Evolutionary conservation across 78 protist genomes (phyloP), one percentile per base, ranked within the genome.

Genomic region (Emiliania huxleyi): DNA sequence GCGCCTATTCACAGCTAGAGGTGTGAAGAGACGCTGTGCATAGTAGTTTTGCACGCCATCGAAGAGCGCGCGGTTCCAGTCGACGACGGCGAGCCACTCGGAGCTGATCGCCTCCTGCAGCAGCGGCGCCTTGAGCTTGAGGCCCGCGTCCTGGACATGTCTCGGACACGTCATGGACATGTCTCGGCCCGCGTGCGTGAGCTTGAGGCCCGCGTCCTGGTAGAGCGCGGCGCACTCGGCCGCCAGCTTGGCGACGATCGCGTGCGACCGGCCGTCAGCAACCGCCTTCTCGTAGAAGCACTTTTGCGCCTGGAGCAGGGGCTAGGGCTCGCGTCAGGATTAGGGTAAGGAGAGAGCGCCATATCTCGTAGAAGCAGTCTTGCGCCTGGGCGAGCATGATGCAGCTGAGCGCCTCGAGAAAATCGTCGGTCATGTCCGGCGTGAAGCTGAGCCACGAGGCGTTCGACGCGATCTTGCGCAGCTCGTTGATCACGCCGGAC

Each of bases 231-330:
- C 83, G 25, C 35, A 19, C 21, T 73, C 35, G 25, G 21, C 35
- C 8, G 83, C 83, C 21, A 73, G 18, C 83, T 73, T 73, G 42
- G 83, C 83, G 44, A 73, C 8, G 44, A 37, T 12, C 18, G 35
- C 4, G 25, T 1, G 25, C 43, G 43, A 18, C 44, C 1, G 15
- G 83, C 43, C 43, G 26, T 73, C 83, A 4, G 15, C 23, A 6
- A 4, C 44, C 25, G 83, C 83, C 83, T 73, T 73, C 43, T 73
- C 83, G 83, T 73, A 73, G 44, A 73, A 73, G 83, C 83, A 73
- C 83, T 73, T 73, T 29, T 37, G 40, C 83, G 83, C n/a, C n/a
- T n/a, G n/a, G n/a, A n/a, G n/a, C n/a, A n/a, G n/a, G n/a, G n/a
- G n/a, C n/a, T n/a, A n/a, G n/a, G n/a, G n/a, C n/a, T n/a, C n/a